Evolutionary conservation across 2,329 filamentous ascomycete species (phyloP).

Genomic region (Pseudofabraea citricarpa): DNA sequence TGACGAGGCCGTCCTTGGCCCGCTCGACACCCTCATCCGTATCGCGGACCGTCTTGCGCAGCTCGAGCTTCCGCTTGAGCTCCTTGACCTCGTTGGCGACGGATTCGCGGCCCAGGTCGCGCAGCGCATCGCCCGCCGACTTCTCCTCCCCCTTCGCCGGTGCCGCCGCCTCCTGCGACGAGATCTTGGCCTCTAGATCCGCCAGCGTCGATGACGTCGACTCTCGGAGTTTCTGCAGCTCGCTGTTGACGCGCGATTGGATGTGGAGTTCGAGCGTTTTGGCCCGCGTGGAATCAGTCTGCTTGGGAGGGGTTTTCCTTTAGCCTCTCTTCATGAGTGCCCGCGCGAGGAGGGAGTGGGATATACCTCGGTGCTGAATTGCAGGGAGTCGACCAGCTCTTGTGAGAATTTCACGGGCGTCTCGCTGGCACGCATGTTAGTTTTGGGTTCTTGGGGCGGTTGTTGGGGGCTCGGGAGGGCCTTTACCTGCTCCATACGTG

Average conservation of each 20-base stretch:
- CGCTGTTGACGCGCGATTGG: conserved; percentile 78
- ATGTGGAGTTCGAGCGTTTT: conserved; percentile 82
- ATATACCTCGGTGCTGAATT: conserved; percentile 78
- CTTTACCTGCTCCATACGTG: conserved; percentile 26
- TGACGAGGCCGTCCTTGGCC: conserved; percentile 71
- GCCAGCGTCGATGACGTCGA: conserved; percentile 66
- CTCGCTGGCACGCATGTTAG: conserved; percentile 37
- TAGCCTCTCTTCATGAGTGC: too few species aligned
- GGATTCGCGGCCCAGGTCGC: conserved; percentile 35
- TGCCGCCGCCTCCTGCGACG: conserved; percentile 24
- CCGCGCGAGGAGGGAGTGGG: too few species aligned
- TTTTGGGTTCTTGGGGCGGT: conserved; percentile 1
- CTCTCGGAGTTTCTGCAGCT: conserved; percentile 75
- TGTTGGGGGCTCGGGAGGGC: background rate
- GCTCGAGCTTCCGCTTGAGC: conserved; percentile 54
- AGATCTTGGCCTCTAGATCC: conserved; percentile 61
- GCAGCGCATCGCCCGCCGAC: conserved; percentile 26
- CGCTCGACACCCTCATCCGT: conserved; percentile 68
- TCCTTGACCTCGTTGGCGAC: conserved; percentile 57
- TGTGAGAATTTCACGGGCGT: conserved; percentile 70
- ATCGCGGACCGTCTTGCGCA: conserved; percentile 60
- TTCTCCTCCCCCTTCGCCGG: conserved; percentile 8
- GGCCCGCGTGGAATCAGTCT: conserved; percentile 87
- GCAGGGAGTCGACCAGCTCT: conserved; percentile 75
- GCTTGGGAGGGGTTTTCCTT: too few species aligned